Base-by-base conservation (phyloP, 2,329 filamentous ascomycete genomes). In the Thermothelomyces thermophilus region DNA sequence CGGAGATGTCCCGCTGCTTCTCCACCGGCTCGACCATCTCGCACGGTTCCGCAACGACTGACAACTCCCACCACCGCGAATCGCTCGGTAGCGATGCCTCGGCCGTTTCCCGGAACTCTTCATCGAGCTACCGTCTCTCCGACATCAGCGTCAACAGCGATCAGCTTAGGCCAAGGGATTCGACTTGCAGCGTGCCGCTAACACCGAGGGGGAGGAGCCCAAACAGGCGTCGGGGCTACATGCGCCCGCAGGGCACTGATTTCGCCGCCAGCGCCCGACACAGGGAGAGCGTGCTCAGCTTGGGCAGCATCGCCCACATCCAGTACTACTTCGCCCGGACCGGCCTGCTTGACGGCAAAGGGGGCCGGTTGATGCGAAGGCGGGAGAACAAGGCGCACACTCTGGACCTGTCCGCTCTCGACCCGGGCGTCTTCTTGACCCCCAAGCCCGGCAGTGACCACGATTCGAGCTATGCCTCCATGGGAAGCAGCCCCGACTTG, bases 311-410 rank as follows among this genome's bases (percentile, higher is more conserved):
- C 61, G 89, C 90, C 49, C 93, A 98, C 71, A 74, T 98, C 63
- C 93, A 98, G 68, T 95, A 97, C 70, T 98, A 97, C 70, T 98
- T 98, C 71, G 91, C 93, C 31, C 79, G 93, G 52, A 98, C 93
- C 0, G 93, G 93, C 5, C 71, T 98, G 56, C 72, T 98, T 44
- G 93, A 98, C 63, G 90, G 91, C 50, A 96, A 96, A 66, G 91
- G 90, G 31, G 93, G 82, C 47, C 86, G 94, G 66, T 72, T 94
- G 52, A 84, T 87, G 19, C 86, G 86, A 61, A 86, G 84, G 65
- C 55, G 60, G 16, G 58, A 82, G 58, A 74, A 74, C 54, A 79
- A 79, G 61, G 77, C 70, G 14, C 74, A 72, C 14, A 79, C 78
- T 1, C 66, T 84, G 37, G 80, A 84, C 56, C 65, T 84, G 34